Evolutionary conservation across 1,139 yeast genomes (phyloP).

Genomic region (Saccharomyces hybrid): DNA sequence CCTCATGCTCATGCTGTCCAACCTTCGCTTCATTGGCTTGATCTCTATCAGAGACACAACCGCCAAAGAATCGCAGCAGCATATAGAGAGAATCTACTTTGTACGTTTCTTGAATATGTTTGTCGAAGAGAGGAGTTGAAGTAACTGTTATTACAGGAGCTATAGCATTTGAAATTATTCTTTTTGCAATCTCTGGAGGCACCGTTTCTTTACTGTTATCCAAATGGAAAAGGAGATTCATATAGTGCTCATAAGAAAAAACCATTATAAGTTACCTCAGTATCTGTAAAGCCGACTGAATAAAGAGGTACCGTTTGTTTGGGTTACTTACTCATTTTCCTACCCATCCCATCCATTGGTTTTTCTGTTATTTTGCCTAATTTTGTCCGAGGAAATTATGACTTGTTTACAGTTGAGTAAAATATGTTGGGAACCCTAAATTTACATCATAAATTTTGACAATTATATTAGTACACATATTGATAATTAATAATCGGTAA

Average conservation of each 20-base stretch:
- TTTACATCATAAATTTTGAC: neutral
- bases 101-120: slow-evolving; percentile 24
- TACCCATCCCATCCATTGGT: neutral
- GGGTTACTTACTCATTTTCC: neutral
- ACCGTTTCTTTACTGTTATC: slow-evolving; percentile 23
- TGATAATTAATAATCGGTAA: neutral
- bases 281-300: neutral
- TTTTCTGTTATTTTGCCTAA: neutral
- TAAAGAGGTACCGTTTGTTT: neutral
- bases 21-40: slow-evolving; percentile 21
- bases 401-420: neutral
- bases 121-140: slow-evolving; percentile 25
- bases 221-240: slow-evolving; percentile 27
- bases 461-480: neutral
- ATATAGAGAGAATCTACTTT: slow-evolving; percentile 27
- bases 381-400: neutral
- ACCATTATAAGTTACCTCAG: neutral
- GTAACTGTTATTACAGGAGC: slow-evolving; percentile 32
- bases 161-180: slow-evolving; percentile 29
- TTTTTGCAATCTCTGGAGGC: slow-evolving; percentile 29
- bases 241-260: slow-evolving; percentile 30
- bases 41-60: slow-evolving; percentile 32
- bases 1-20: slow-evolving; percentile 1
- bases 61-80: slow-evolving; percentile 30
- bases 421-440: neutral